phyloP scores from a whole-genome alignment of 441 rosid genomes.

The Erodium moschatum region DNA sequence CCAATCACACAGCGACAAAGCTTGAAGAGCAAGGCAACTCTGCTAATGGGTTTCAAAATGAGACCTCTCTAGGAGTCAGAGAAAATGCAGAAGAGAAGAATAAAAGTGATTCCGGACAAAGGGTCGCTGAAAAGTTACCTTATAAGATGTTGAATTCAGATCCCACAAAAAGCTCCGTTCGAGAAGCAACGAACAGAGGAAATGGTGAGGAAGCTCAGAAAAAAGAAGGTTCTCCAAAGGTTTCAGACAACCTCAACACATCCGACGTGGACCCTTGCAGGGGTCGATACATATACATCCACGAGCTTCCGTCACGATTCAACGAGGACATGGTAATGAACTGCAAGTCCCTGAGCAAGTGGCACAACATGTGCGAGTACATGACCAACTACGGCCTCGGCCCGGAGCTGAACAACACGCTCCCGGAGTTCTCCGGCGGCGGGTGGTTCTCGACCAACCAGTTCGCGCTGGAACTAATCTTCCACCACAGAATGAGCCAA shows the following conservation, averaged over 20 bases:
- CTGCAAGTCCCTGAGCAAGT: slow-evolving; percentile 27
- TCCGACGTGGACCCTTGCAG: background rate
- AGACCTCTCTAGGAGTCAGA: background rate
- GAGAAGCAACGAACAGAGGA: background rate
- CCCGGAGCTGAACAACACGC: slow-evolving; percentile 16
- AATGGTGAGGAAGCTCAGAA: background rate
- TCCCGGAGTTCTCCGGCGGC: slow-evolving; percentile 11
- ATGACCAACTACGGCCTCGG: slow-evolving; percentile 32
- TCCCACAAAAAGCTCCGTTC: background rate
- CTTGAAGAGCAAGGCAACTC: too few species aligned
- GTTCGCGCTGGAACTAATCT: slow-evolving; percentile 33
- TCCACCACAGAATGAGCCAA: slow-evolving; percentile 22
- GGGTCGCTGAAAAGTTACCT: background rate
- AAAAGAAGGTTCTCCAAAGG: background rate
- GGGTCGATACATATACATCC: slow-evolving; percentile 33
- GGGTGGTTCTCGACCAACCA: slow-evolving; percentile 33
- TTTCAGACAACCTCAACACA: background rate
- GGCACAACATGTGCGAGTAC: slow-evolving; percentile 33
- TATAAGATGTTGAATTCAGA: background rate
- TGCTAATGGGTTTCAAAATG: too few species aligned
- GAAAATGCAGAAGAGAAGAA: background rate
- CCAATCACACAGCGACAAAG: too few species aligned
- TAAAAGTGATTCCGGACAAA: background rate
- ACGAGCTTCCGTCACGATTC: slow-evolving; percentile 34
- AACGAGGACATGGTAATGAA: slow-evolving; percentile 27